Evolutionary conservation across 305 asterid species (phyloP).

Genomic region (Solanum hybrid): DNA sequence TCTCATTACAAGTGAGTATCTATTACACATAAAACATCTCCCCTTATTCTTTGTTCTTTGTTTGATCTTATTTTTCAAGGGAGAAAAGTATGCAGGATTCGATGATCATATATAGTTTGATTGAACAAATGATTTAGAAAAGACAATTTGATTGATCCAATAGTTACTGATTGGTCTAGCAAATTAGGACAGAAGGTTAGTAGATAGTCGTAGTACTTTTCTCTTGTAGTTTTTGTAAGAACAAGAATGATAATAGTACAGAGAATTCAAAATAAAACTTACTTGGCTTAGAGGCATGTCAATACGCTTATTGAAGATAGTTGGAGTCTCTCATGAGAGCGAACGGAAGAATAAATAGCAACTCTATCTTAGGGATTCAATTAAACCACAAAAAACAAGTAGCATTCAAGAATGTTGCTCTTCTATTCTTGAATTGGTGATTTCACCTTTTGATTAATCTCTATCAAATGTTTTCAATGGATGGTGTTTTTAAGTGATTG

Average conservation of each 20-base stretch:
- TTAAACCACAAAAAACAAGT: too few relatives aligned
- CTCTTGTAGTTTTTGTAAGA: neutral
- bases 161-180: neutral
- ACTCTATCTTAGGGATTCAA: too few relatives aligned
- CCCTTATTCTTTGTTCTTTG: neutral
- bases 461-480: neutral
- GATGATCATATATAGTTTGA: neutral
- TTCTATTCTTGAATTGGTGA: neutral
- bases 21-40: neutral
- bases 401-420: too few relatives aligned
- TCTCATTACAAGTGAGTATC: conserved; percentile 32
- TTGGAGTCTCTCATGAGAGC: neutral
- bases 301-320: too few relatives aligned
- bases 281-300: too few relatives aligned
- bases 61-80: neutral
- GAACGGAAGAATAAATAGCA: too few relatives aligned
- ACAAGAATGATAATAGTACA: neutral
- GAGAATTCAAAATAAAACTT: neutral
- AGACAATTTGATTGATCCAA: neutral
- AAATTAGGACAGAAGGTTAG: neutral
- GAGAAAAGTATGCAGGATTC: neutral
- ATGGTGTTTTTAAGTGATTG: neutral
- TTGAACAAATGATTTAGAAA: neutral
- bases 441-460: neutral
- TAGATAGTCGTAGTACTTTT: neutral